Conservation (phyloP, 2,329 filamentous ascomycete species). For the Aureobasidium sp. region DNA sequence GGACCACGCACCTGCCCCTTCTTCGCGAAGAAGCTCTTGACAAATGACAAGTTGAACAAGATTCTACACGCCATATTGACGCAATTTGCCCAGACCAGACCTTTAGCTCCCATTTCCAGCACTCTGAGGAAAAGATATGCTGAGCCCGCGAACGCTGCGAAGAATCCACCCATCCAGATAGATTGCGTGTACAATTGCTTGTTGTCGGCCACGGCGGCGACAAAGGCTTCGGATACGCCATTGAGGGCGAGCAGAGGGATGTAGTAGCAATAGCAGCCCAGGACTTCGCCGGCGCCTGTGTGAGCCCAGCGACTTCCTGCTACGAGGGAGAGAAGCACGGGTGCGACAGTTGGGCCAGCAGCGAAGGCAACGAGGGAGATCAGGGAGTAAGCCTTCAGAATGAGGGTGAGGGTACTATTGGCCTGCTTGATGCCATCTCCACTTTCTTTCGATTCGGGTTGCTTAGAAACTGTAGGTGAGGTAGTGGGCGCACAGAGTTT, state of each 20-base stretch:
- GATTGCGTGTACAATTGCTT: slow-evolving; percentile 70
- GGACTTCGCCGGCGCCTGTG: slow-evolving; percentile 64
- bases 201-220: slow-evolving; percentile 75
- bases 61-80: slow-evolving; percentile 88
- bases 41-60: slow-evolving; percentile 70
- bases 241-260: slow-evolving; percentile 89
- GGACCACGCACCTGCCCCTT: slow-evolving; percentile 30
- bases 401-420: slow-evolving; percentile 47
- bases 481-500: slow-evolving; percentile 53
- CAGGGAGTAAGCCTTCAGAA: slow-evolving; percentile 68
- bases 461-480: background rate
- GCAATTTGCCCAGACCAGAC: slow-evolving; percentile 78
- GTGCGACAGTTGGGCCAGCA: slow-evolving; percentile 69
- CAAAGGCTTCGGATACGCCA: slow-evolving; percentile 86
- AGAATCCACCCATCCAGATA: slow-evolving; percentile 78
- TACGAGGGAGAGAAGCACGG: slow-evolving; percentile 64
- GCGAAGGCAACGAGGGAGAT: slow-evolving; percentile 62
- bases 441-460: background rate
- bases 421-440: background rate
- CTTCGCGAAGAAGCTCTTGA: slow-evolving; percentile 54
- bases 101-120: slow-evolving; percentile 63
- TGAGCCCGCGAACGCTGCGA: slow-evolving; percentile 63
- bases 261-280: slow-evolving; percentile 83
- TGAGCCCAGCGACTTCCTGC: slow-evolving; percentile 71
- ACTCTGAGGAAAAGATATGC: slow-evolving; percentile 70